Conservation (phyloP, 139 green algal species). For the Chlamydomonas applanata region DNA sequence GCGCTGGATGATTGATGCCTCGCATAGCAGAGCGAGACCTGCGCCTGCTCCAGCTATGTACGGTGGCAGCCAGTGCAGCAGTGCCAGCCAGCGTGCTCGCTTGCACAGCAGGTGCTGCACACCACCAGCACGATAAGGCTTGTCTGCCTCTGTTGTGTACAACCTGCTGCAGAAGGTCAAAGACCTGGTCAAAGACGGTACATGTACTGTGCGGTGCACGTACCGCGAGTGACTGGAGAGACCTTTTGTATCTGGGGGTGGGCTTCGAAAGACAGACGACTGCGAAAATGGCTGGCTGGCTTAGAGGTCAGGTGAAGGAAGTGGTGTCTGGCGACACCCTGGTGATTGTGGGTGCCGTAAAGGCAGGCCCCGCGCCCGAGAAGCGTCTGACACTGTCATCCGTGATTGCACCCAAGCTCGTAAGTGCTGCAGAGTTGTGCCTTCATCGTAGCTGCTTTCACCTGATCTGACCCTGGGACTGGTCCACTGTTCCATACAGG, state of each 20-base stretch:
- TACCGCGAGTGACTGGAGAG: background rate
- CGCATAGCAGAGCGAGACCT: too few species aligned
- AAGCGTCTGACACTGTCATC: conserved; percentile 91
- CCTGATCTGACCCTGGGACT: background rate
- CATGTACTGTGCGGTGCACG: background rate
- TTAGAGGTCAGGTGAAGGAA: conserved; percentile 82
- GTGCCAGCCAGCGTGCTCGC: background rate
- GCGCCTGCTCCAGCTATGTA: too few species aligned
- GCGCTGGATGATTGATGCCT: too few species aligned
- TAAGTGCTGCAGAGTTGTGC: conserved; percentile 28
- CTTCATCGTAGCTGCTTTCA: background rate
- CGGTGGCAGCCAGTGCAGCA: too few species aligned
- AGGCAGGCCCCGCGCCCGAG: conserved; percentile 69
- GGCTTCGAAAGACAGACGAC: too few species aligned
- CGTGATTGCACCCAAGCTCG: conserved; percentile 84
- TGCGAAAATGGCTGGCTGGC: conserved; percentile 60
- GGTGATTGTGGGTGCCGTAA: conserved; percentile 65
- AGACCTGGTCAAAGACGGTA: background rate
- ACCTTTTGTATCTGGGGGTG: too few species aligned
- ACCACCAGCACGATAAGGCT: background rate
- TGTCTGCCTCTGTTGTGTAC: background rate
- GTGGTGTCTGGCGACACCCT: conserved; percentile 86
- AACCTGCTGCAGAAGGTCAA: background rate
- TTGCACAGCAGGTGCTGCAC: background rate
- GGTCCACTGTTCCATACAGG: conserved; percentile 48